phyloP scores from a whole-genome alignment of 1,139 yeast genomes.

The Blastobotrys proliferans region DNA sequence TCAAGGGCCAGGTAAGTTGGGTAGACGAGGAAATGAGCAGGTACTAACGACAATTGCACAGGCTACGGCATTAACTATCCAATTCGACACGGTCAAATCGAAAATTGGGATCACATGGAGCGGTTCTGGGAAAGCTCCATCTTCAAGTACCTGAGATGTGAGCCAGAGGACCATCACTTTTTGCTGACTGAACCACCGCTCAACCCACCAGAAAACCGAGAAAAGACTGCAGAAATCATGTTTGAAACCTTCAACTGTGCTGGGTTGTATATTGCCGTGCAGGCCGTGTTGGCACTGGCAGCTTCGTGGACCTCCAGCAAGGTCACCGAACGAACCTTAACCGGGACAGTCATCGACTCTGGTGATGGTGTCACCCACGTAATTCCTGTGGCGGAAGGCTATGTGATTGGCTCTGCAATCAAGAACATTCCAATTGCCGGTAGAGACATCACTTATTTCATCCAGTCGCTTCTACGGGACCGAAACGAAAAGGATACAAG shows the following conservation, averaged over 20 bases:
- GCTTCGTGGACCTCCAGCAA: constrained; percentile 99
- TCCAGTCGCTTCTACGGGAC: constrained; percentile 89
- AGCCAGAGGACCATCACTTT: constrained; percentile 97
- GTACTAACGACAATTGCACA: constrained; percentile 10
- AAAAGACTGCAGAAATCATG: constrained; percentile 95
- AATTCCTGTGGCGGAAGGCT: constrained; percentile 98
- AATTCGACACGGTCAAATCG: constrained; percentile 95
- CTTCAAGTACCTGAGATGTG: constrained; percentile 92
- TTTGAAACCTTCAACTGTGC: constrained; percentile 98
- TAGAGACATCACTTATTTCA: constrained; percentile 90
- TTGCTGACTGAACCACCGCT: constrained; percentile 95
- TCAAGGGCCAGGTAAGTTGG: constrained; percentile 53
- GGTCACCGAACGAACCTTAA: constrained; percentile 88
- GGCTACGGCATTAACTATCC: constrained; percentile 88
- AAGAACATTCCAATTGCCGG: constrained; percentile 98
- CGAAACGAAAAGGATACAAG: constrained; percentile 95
- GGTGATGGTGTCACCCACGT: constrained; percentile 99
- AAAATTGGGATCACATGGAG: constrained; percentile 99
- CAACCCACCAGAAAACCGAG: constrained; percentile 92
- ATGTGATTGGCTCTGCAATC: constrained; percentile 95
- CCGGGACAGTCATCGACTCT: constrained; percentile 97
- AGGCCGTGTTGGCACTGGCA: constrained; percentile 96
- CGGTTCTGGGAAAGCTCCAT: constrained; percentile 97
- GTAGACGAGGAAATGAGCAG: not conserved
- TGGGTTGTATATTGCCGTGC: constrained; percentile 96